Base-by-base conservation (phyloP, 306 rosid genomes). In the Trifolium pratense region DNA sequence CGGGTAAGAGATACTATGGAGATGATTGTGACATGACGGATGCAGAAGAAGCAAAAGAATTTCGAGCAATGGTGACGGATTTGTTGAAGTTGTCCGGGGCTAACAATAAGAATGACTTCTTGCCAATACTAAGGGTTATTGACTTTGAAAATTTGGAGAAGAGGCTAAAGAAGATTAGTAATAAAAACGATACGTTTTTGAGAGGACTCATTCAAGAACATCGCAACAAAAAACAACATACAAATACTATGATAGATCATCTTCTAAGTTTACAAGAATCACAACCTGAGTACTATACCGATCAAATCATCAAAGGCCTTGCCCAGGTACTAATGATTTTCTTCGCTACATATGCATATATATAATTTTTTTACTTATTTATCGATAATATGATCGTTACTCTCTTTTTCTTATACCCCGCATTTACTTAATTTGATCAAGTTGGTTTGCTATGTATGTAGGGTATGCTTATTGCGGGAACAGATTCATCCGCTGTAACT, bases 401-500 rank as follows among this genome's bases (percentile, higher is more conserved):
- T 34, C 39, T 8, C 9, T 7, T 36, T 36, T 36, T 36, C 6
- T 29, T 29, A 29, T 29, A 25, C 2, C 2, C 29, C 29, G 2
- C 2, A 29, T 29, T 29, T 29, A 29, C 32, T 25, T 59, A 7
- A 14, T 59, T 59, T 6, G 36, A 29, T 59, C 9, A 59, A 36
- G 11, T 60, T 29, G 34, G n/a, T 1, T 48, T 20, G 4, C 5
- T 9, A 0, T 37, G 9, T 2, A 14, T 25, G 63, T 29, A 87
- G 92, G 78, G 72, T 5, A 31, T 88, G 68, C 26, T 88, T 0
- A 3, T 68, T 0, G 89, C 88, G 0, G 92, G 88, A 10, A 81
- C 88, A 0, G 85, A 86, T 21, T 49, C 89, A 46, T 43, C 88
- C 5, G 62, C 88, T 0, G 71, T 84, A 9, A 86, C 88, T 5